These are phyloP conservation scores for Fusarium sp. DNA, from an alignment of 2,329 filamentous ascomycete species.

Conservation along the genomic window DNA sequence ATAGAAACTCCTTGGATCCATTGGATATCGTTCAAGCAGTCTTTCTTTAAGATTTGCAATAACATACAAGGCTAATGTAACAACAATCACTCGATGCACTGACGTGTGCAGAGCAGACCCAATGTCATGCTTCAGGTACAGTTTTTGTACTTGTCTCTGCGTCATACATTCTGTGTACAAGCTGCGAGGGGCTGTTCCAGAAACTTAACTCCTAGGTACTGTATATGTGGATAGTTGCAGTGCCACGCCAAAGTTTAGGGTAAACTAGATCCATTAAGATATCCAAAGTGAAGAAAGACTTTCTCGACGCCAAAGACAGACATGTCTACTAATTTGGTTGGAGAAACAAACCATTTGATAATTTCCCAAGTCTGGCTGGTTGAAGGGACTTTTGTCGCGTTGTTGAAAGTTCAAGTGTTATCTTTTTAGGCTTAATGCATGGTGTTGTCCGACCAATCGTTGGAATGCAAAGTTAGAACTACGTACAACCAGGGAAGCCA, in stretches of 20 bases:
- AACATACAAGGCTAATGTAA: neutral
- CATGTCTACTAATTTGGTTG: neutral
- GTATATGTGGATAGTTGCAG: too few relatives aligned
- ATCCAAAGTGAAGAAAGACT: neutral
- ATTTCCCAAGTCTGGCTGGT: too few relatives aligned
- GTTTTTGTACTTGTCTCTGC: neutral
- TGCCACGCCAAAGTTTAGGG: neutral
- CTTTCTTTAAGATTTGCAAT: rapidly evolving
- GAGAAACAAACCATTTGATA: neutral
- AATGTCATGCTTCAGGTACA: neutral
- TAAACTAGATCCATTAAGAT: neutral
- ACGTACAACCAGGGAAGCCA: neutral
- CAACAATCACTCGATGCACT: neutral
- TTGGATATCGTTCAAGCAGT: rapidly evolving
- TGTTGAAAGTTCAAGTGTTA: neutral
- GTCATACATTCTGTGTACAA: neutral
- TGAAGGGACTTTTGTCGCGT: neutral
- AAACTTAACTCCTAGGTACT: neutral
- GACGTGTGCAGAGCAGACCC: slow-evolving; percentile 5
- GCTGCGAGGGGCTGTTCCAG: neutral
- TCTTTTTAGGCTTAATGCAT: neutral
- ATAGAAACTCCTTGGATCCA: too few relatives aligned
- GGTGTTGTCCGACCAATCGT: neutral
- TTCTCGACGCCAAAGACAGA: neutral
- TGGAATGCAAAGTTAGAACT: too few relatives aligned